These are phyloP conservation scores for Saccharomyces pastorianus DNA, from an alignment of 1,139 yeast genomes.

Conservation along the genomic window DNA sequence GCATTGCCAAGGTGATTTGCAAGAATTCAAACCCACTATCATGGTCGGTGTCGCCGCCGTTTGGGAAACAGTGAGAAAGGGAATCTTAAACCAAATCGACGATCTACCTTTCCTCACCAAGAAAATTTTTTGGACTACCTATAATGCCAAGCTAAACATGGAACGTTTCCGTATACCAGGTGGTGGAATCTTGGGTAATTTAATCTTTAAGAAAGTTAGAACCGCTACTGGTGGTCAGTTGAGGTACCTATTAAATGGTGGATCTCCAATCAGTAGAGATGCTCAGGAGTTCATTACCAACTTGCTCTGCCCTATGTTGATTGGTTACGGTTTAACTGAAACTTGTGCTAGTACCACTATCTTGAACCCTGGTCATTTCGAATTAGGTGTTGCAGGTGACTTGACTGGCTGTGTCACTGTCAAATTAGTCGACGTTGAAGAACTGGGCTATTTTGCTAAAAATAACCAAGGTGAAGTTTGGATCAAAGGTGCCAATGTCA, in stretches of 20 bases:
- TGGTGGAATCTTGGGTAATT: constrained; percentile 50
- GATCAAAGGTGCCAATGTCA: constrained; percentile 66
- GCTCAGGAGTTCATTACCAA: constrained; percentile 77
- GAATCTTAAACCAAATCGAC: constrained; percentile 68
- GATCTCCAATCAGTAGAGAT: constrained; percentile 78
- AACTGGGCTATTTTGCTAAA: constrained; percentile 86
- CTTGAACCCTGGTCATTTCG: constrained; percentile 56
- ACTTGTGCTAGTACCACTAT: constrained; percentile 88
- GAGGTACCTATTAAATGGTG: constrained; percentile 76
- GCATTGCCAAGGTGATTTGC: constrained; percentile 83
- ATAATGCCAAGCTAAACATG: constrained; percentile 57
- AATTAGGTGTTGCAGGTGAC: constrained; percentile 73
- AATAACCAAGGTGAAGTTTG: constrained; percentile 89
- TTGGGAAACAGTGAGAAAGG: constrained; percentile 94
- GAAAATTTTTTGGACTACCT: constrained; percentile 85
- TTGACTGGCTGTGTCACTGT: constrained; percentile 80
- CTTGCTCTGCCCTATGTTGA: constrained; percentile 75
- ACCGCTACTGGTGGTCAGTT: constrained; percentile 93
- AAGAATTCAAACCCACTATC: constrained; percentile 79
- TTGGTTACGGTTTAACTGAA: constrained; percentile 96
- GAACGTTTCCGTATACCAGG: constrained; percentile 66
- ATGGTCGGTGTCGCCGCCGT: constrained; percentile 99
- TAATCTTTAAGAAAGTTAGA: constrained; percentile 79
- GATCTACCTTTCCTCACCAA: constrained; percentile 61
- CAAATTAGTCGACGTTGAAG: constrained; percentile 84